phyloP scores from a whole-genome alignment of 768 basidiomycete genomes.

The Lactarius sp. region DNA sequence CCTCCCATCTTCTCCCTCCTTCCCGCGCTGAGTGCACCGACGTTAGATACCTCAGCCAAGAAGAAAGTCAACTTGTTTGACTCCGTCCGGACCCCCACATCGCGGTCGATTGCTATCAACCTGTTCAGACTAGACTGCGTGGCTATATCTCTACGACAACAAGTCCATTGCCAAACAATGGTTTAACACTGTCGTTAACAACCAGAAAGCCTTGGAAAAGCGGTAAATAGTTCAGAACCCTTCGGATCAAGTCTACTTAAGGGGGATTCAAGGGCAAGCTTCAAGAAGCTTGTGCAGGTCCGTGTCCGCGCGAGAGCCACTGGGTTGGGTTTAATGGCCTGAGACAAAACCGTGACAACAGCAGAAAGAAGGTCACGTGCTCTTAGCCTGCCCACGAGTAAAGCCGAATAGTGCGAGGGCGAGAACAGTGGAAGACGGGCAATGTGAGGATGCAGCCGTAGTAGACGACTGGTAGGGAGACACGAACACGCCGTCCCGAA shows the following conservation, averaged over 20 bases:
- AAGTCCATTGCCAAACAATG: constrained; percentile 35
- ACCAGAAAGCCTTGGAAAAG: constrained; percentile 44
- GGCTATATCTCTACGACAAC: constrained; percentile 55
- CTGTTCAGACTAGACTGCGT: no score
- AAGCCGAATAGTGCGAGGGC: no score
- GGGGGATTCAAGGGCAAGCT: constrained; percentile 68
- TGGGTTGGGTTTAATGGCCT: no score
- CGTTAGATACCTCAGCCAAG: constrained; percentile 57
- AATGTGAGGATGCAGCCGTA: no score
- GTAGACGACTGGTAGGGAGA: no score
- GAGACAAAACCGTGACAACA: no score
- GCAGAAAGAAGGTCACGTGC: no score
- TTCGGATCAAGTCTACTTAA: constrained; percentile 63
- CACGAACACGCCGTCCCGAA: no score
- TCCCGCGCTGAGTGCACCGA: constrained; percentile 60
- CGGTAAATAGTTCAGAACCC: constrained; percentile 47
- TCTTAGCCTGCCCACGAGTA: no score
- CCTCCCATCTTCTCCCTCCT: constrained; percentile 72
- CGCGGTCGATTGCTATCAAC: constrained; percentile 59
- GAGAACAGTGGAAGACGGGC: no score
- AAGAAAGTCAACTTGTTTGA: constrained; percentile 77
- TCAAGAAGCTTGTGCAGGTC: constrained; percentile 75
- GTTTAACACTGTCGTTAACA: constrained; percentile 38
- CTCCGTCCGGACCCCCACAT: constrained; percentile 62
- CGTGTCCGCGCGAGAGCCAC: no score